Conservation (phyloP, 305 asterid species). For the Rubia tinctorum region DNA sequence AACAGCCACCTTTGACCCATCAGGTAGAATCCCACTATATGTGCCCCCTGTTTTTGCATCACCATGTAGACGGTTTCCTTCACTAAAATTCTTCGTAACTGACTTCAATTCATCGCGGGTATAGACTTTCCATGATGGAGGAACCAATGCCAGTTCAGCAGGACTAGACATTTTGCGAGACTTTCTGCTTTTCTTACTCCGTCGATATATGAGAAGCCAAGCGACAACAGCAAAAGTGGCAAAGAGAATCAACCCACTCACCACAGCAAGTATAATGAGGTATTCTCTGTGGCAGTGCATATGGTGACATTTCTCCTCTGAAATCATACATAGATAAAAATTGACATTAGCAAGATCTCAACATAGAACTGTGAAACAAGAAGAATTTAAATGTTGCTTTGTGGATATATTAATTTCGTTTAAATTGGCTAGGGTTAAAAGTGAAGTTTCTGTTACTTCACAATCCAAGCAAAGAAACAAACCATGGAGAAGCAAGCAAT, state of each 20-base stretch:
- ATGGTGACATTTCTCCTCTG: constrained; percentile 69
- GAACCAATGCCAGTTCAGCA: constrained; percentile 79
- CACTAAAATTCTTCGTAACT: constrained; percentile 90
- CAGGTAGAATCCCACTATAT: constrained; percentile 84
- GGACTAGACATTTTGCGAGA: constrained; percentile 71
- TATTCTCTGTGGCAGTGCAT: constrained; percentile 91
- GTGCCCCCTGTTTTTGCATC: constrained; percentile 98
- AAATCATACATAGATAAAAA: constrained; percentile 20
- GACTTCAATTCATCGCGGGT: constrained; percentile 84
- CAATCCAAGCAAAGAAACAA: background rate
- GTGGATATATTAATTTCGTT: background rate
- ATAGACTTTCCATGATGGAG: constrained; percentile 90
- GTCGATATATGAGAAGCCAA: constrained; percentile 85
- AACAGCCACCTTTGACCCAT: constrained; percentile 91
- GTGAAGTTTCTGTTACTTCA: background rate
- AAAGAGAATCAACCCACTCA: constrained; percentile 84
- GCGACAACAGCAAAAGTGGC: constrained; percentile 72
- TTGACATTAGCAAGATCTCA: constrained; percentile 10
- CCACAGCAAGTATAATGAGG: constrained; percentile 83
- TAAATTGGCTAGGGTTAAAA: background rate
- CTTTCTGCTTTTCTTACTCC: constrained; percentile 69
- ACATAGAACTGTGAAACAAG: background rate
- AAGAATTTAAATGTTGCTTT: background rate
- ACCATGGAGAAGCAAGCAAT: background rate
- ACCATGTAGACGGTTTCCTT: constrained; percentile 91